Evolutionary conservation across 192 early-diverging fungal species (phyloP), one percentile per base, ranked within the genome.

Genomic region (Coemansia sp.): DNA sequence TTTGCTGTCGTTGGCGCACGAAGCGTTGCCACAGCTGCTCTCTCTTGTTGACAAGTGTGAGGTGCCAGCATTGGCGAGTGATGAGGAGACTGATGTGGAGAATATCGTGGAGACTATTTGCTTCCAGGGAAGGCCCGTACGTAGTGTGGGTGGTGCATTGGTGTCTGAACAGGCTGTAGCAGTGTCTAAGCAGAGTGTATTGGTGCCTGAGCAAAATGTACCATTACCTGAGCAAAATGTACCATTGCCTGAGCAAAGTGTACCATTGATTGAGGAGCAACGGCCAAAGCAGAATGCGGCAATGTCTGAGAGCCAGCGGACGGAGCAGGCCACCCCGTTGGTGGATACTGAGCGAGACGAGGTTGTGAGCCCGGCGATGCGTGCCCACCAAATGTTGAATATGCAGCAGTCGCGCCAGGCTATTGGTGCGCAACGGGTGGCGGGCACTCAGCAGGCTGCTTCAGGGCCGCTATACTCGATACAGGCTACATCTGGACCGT

Each of bases 341-440:
- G 58, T 69, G 2, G 72, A 65, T 35, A 25, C 58, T n/a, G 72
- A 74, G 62, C 67, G 54, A 0, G 72, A 74, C 48, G 72, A 74
- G 29, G 66, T 74, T 12, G 57, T 68, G 51, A 53, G 51, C 27
- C 41, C 72, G 5, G 61, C 65, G 2, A 59, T 62, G 45, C 64
- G 48, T 12, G 17, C 55, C 3, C 50, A 51, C n/a, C 41, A 43
- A 11, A 15, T 43, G 41, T n/a, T 15, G 41, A 27, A 61, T 32
- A 32, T 32, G 70, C 41, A 47, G 21, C 27, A 32, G 15, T 19
- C 50, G 17, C 15, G 56, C 14, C 60, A 55, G n/a, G 72, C 66
- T 4, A 74, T 74, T 27, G 72, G 72, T 14, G 63, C 66, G n/a
- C 72, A 69, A 47, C 66, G 72, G 8, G 35, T 49, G 19, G 56